Evolutionary conservation across 2,329 filamentous ascomycete species (phyloP).

Genomic region (Alternaria arborescens): DNA sequence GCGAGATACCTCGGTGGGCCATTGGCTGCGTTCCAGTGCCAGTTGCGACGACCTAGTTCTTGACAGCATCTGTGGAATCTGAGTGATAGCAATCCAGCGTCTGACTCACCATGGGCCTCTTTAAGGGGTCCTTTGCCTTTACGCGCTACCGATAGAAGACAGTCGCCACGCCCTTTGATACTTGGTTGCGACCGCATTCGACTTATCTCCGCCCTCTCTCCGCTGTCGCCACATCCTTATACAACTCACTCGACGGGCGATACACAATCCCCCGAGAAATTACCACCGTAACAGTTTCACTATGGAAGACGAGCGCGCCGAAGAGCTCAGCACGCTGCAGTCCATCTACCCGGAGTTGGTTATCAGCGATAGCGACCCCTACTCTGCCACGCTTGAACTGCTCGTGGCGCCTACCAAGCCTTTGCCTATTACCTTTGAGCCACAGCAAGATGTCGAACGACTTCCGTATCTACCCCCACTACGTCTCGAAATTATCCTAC

Average conservation of each 20-base stretch:
- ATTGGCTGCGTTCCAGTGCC: background rate
- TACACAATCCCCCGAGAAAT: background rate
- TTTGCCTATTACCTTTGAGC: constrained; percentile 47
- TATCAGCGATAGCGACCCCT: constrained; percentile 55
- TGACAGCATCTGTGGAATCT: background rate
- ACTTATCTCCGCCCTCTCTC: constrained; percentile 23
- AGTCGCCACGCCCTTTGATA: constrained; percentile 27
- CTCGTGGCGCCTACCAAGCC: constrained; percentile 64
- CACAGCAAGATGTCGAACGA: constrained; percentile 52
- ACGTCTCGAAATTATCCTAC: constrained; percentile 61
- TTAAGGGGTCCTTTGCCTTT: constrained; percentile 20
- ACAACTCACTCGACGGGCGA: background rate
- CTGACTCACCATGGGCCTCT: constrained; percentile 28
- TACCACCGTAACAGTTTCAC: constrained; percentile 38
- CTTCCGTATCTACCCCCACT: constrained; percentile 67
- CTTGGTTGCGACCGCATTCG: constrained; percentile 5
- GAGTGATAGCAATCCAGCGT: background rate
- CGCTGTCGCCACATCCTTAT: constrained; percentile 10
- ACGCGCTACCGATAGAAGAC: constrained; percentile 18
- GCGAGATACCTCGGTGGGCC: background rate
- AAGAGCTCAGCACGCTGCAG: constrained; percentile 67
- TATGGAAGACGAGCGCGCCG: constrained; percentile 65
- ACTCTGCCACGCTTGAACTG: constrained; percentile 62
- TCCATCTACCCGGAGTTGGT: constrained; percentile 70
- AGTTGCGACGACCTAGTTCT: background rate